Base-by-base conservation (phyloP, 352 stramenopile genomes). In the Phytopythium mirpurense region DNA sequence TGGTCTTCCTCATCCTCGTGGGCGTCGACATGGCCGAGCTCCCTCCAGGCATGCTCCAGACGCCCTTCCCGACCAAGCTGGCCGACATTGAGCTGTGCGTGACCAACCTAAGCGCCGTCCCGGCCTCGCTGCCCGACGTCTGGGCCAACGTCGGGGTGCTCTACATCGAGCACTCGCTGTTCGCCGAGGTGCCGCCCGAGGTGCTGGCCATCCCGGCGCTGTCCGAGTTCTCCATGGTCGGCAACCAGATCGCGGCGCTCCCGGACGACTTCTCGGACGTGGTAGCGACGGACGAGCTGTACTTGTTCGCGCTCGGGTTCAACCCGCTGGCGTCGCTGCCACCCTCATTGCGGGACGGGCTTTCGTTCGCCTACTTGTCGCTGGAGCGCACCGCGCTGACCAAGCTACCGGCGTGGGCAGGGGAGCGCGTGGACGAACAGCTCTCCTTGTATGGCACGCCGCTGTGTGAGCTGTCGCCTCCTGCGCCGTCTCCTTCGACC, bases 81-180 rank as follows among this genome's bases (percentile, higher is more conserved):
- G 72, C 47, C 2, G 76, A 87, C 42, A 60, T 82, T 31, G 71
- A 82, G 44, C 60, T 82, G 29, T 67, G 51, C 27, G 37, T 59
- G 12, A 74, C 68, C 18, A 82, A 82, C 42, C 54, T 75, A 16
- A 78, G 60, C 2, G 38, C 18, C 23, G 32, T 81, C 2, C 59
- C 70, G 16, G 41, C 60, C 15, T 32, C 62, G 53, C 53, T 81
- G 26, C 19, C 61, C 21, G 12, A 59, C 14, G 60, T 47, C 12
- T 83, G 69, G 67, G 31, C 55, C 54, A 47, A 62, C 60, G 60
- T 47, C 52, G 32, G 36, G 62, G 5, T 54, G n/a, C 11, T 71
- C 27, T 74, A 67, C 45, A 15, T 78, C 27, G 69, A 83, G 23
- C 54, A 69, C 48, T 57, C 60, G 6, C 51, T 53, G 29, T 32